Evolutionary conservation across 192 early-diverging fungal genomes (phyloP), one percentile per base, ranked within the genome.

Genomic region (Entomortierella beljakovae): DNA sequence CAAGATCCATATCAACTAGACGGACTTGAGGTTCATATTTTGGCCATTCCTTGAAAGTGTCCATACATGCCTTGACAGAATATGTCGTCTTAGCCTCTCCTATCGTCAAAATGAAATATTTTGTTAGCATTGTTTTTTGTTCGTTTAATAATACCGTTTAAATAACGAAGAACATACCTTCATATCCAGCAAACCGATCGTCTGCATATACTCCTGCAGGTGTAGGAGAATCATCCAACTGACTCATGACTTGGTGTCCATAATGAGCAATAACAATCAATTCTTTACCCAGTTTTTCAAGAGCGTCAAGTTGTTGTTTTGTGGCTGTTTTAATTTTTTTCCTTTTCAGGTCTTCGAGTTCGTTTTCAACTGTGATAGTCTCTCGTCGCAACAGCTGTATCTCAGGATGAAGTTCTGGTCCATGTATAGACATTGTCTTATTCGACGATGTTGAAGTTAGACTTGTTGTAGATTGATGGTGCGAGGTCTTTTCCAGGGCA

Each of bases 211-310:
- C 53, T 11, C 75, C 75, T 59, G 67, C 75, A 15, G 67, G 67
- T 32, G 75, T 79, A 26, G 67, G 75, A 10, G 66, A 58, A 34
- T 79, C 75, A 54, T 79, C 67, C 2, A 79, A n/a, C 3, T 65
- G 49, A 32, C 26, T 46, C 67, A 79, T 65, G 54, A 79, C 57
- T 28, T 59, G 23, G 5, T 38, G 42, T 35, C 75, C 75, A 54
- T 79, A 79, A 23, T 68, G 33, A 0, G 75, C 75, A 60, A 79
- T 61, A 1, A 79, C 67, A 54, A 79, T 53, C 46, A 79, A 23
- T 25, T 79, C 75, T 62, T 79, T 79, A 67, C 75, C 75, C 29
- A 70, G 32, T 37, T 70, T 69, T n/a, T 79, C 75, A 10, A 79
- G 57, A 6, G 75, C 66, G 37, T 70, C 67, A 66, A 79, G n/a